Evolutionary conservation across 306 rosid genomes (phyloP).

Genomic region (Gastrolobium villosum): DNA sequence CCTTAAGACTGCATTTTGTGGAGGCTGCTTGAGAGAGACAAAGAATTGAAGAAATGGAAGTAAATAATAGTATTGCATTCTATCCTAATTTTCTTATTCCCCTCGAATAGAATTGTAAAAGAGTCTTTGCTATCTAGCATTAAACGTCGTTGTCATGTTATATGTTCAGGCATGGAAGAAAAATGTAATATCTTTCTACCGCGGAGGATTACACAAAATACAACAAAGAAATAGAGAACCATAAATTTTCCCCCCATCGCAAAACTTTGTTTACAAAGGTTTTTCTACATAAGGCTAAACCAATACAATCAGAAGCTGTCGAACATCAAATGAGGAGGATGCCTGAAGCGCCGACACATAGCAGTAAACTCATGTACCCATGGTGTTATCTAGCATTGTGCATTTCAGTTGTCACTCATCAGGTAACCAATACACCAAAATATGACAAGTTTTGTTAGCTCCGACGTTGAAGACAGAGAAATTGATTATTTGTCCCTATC

Average conservation of each 20-base stretch:
- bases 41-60: background rate
- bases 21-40: background rate
- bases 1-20: background rate
- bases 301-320: background rate
- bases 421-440: background rate
- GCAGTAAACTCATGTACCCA: background rate
- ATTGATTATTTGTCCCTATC: background rate
- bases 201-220: background rate
- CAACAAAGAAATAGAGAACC: background rate
- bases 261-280: background rate
- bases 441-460: background rate
- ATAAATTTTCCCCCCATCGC: background rate
- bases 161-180: slow-evolving; percentile 48
- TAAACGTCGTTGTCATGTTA: background rate
- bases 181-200: background rate
- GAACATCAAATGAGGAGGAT: background rate
- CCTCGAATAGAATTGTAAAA: background rate
- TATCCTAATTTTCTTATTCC: background rate
- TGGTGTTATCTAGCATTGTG: background rate
- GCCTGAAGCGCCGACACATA: background rate
- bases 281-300: background rate
- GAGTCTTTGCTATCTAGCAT: background rate
- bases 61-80: background rate
- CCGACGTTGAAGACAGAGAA: background rate
- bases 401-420: background rate